Evolutionary conservation across 176 grass and related monocot genomes (phyloP).

Genomic region (Chloris gayana): DNA sequence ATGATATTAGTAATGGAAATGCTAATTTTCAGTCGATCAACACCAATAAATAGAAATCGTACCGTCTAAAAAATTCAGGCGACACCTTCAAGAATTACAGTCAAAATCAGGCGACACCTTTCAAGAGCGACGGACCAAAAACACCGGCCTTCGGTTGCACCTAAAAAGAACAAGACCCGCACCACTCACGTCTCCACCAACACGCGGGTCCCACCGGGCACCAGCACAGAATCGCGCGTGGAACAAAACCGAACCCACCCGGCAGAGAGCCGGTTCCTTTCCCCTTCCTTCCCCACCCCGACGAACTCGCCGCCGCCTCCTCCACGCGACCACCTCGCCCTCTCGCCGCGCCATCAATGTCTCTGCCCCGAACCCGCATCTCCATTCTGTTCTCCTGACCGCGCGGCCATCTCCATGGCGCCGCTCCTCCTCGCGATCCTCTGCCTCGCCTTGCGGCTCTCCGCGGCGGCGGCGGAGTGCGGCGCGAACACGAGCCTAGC

Average conservation of each 20-base stretch:
- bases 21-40: too few relatives aligned
- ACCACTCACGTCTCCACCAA: neutral
- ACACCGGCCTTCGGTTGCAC: neutral
- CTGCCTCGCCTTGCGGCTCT: slow-evolving; percentile 12
- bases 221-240: slow-evolving; percentile 19
- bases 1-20: too few relatives aligned
- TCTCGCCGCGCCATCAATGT: slow-evolving; percentile 47
- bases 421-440: slow-evolving; percentile 34
- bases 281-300: neutral
- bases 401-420: neutral
- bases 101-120: neutral
- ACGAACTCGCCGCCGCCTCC: slow-evolving; percentile 41
- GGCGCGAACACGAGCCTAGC: slow-evolving; percentile 53
- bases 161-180: neutral
- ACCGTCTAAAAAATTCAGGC: too few relatives aligned
- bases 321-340: slow-evolving; percentile 34
- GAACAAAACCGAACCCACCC: slow-evolving; percentile 29
- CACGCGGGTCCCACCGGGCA: slow-evolving; percentile 26
- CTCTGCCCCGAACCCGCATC: neutral
- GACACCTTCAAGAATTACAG: neutral
- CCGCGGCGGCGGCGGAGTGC: slow-evolving; percentile 43
- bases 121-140: neutral
- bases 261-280: slow-evolving; percentile 6
- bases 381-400: neutral
- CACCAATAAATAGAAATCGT: too few relatives aligned